These are phyloP conservation scores for Fusarium begoniae DNA, from an alignment of 2,329 filamentous ascomycete genomes.

Conservation along the genomic window DNA sequence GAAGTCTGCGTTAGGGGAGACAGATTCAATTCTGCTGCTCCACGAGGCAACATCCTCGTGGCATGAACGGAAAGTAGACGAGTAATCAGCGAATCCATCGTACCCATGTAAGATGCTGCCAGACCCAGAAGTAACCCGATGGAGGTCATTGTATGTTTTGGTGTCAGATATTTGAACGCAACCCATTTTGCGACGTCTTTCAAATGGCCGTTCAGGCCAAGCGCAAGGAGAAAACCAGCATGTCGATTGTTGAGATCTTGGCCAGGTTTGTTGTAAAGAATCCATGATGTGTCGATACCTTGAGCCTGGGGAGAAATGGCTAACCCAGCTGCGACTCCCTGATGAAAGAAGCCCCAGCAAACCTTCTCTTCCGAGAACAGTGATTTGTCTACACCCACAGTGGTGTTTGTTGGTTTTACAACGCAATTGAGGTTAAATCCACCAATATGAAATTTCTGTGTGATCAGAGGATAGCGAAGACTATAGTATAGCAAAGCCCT, in stretches of 20 bases:
- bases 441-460: constrained; percentile 88
- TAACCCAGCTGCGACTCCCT: constrained; percentile 90
- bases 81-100: constrained; percentile 96
- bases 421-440: constrained; percentile 93
- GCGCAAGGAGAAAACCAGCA: constrained; percentile 88
- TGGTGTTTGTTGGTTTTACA: constrained; percentile 91
- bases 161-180: constrained; percentile 98
- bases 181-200: constrained; percentile 96
- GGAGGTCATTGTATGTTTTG: constrained; percentile 99
- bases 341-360: constrained; percentile 98
- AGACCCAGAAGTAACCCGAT: constrained; percentile 93
- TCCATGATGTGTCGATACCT: constrained; percentile 98
- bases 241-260: constrained; percentile 94
- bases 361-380: constrained; percentile 95
- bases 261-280: constrained; percentile 92
- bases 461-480: constrained; percentile 85
- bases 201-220: constrained; percentile 95
- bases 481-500: constrained; percentile 89
- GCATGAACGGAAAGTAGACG: constrained; percentile 94
- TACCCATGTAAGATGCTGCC: constrained; percentile 92
- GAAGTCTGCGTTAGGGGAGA: constrained; percentile 94
- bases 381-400: constrained; percentile 89
- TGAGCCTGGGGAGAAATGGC: constrained; percentile 90
- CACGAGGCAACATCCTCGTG: constrained; percentile 89
- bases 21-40: constrained; percentile 92